phyloP scores from a whole-genome alignment of 352 stramenopile species.

The Pythium coloratum region DNA sequence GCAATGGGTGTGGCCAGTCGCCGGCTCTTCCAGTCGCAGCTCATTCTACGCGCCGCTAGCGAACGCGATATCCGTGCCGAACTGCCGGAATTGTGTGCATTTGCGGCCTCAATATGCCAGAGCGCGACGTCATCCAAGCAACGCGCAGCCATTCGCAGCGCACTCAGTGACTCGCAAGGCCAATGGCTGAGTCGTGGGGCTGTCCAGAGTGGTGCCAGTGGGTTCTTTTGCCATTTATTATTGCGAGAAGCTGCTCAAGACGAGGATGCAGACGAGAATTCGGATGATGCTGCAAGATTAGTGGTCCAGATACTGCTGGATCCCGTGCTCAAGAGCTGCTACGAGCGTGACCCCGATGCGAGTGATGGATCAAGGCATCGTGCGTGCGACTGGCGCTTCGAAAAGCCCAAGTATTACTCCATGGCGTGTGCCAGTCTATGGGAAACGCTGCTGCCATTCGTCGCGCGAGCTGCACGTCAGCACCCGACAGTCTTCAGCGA shows the following conservation, averaged over 20 bases:
- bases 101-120: conserved; percentile 36
- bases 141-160: conserved; percentile 22
- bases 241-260: conserved; percentile 29
- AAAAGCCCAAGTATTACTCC: conserved; percentile 56
- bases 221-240: conserved; percentile 53
- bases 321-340: conserved; percentile 42
- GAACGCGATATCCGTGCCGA: conserved; percentile 36
- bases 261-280: not conserved
- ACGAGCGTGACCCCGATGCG: conserved; percentile 19
- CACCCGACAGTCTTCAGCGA: conserved; percentile 30
- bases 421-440: conserved; percentile 66
- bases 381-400: conserved; percentile 49
- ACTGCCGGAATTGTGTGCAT: conserved; percentile 45
- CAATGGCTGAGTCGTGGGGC: conserved; percentile 65
- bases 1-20: conserved; percentile 45
- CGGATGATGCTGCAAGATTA: conserved; percentile 17
- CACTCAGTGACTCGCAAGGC: conserved; percentile 41
- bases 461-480: conserved; percentile 38
- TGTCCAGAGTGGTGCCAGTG: conserved; percentile 49
- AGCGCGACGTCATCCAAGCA: not conserved
- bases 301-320: conserved; percentile 49
- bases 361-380: conserved; percentile 12
- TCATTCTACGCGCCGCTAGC: conserved; percentile 24
- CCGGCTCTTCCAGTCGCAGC: conserved; percentile 46
- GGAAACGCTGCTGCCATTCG: conserved; percentile 57